These are phyloP conservation scores for Metarhizium humberi DNA, from an alignment of 2,329 filamentous ascomycete genomes.

Conservation along the genomic window DNA sequence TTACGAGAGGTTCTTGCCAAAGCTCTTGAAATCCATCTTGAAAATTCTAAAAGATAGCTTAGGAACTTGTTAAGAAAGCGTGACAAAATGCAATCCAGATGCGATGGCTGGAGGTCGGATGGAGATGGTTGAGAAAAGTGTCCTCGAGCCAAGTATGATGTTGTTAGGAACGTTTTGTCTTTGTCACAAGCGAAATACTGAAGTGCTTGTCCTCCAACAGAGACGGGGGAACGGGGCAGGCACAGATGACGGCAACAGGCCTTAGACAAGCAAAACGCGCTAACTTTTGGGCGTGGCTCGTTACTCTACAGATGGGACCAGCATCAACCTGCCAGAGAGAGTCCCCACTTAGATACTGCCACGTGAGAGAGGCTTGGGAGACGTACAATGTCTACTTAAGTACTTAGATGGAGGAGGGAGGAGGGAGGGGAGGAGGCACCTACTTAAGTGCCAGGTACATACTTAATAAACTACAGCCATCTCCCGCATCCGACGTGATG, in stretches of 20 bases:
- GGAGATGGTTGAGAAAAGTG: no score
- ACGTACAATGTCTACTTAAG: no score
- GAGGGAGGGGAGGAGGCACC: no score
- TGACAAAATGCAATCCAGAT: neutral
- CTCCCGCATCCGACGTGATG: no score
- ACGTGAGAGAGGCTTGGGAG: no score
- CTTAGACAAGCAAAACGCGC: no score
- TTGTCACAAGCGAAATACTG: conserved; percentile 21
- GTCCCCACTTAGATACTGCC: no score
- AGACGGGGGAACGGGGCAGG: conserved; percentile 11
- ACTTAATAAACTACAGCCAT: no score
- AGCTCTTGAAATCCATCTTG: conserved; percentile 50
- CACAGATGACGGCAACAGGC: no score
- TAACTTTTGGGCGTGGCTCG: no score
- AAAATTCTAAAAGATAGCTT: neutral
- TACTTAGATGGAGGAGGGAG: neutral
- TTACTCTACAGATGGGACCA: neutral
- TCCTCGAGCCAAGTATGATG: neutral
- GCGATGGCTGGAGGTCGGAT: neutral
- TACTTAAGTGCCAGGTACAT: no score
- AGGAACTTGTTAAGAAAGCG: neutral
- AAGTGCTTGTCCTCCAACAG: conserved; percentile 1
- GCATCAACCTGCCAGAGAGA: no score
- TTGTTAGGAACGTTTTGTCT: neutral
- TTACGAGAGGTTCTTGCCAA: conserved; percentile 48